Conservation (phyloP, 495 filamentous ascomycete species). For the Penicillium cinerascens region DNA sequence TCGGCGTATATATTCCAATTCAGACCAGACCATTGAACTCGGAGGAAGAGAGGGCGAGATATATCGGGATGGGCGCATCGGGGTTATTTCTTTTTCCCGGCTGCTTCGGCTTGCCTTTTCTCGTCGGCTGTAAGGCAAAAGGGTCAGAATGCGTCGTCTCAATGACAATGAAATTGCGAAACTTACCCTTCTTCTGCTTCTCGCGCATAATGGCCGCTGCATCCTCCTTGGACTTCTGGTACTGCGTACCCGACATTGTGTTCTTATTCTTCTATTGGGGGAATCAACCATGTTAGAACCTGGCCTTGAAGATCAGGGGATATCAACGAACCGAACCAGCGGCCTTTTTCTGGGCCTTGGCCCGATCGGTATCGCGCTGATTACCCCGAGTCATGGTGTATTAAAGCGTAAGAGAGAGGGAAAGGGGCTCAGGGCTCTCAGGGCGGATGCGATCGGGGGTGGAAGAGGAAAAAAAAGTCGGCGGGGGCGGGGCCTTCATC, state of each 20-base stretch:
- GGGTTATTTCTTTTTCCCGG: conserved; percentile 24
- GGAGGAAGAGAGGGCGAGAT: not conserved
- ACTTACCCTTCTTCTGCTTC: conserved; percentile 81
- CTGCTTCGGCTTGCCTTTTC: conserved; percentile 25
- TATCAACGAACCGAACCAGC: conserved; percentile 39
- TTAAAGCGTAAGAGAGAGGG: conserved; percentile 1
- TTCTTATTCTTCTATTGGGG: conserved; percentile 62
- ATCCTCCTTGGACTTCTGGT: conserved; percentile 68
- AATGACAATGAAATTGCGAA: not conserved
- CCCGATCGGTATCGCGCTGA: conserved; percentile 84
- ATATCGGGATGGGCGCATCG: not conserved
- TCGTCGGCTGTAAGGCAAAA: conserved; percentile 26
- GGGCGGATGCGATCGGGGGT: not conserved
- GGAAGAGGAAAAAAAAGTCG: conserved; percentile 2
- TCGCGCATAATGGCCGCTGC: conserved; percentile 81
- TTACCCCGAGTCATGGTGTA: conserved; percentile 84
- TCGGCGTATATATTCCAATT: not conserved
- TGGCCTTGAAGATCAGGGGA: not conserved
- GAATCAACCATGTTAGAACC: conserved; percentile 4
- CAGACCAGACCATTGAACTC: not conserved
- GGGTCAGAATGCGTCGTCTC: not conserved
- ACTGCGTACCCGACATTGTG: conserved; percentile 60
- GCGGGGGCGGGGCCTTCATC: not conserved
- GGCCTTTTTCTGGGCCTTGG: conserved; percentile 70
- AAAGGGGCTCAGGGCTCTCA: not conserved